These are phyloP conservation scores for Aaosphaeria arxii DNA, from an alignment of 2,329 filamentous ascomycete species.

Conservation along the genomic window DNA sequence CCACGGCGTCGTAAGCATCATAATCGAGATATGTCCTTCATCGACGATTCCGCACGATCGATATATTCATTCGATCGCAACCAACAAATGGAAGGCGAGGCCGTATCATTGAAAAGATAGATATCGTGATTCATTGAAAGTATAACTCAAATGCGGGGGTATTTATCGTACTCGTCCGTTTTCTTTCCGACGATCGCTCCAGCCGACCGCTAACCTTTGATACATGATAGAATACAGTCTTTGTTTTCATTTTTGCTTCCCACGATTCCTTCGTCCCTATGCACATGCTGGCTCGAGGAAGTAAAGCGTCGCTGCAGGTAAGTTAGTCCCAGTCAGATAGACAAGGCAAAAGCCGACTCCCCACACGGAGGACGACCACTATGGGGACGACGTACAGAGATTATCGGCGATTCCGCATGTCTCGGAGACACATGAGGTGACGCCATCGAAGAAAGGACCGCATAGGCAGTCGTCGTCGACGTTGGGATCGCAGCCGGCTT, in stretches of 20 bases:
- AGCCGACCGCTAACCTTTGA: not conserved
- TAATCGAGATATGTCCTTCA: too few species aligned
- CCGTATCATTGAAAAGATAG: too few species aligned
- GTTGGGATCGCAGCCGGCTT: slow-evolving; percentile 29
- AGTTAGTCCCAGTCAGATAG: not conserved
- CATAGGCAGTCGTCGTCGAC: slow-evolving; percentile 28
- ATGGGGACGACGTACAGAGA: slow-evolving; percentile 18
- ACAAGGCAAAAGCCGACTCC: too few species aligned
- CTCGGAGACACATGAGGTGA: slow-evolving; percentile 24
- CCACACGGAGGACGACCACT: too few species aligned
- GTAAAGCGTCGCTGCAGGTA: not conserved
- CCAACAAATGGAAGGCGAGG: too few species aligned
- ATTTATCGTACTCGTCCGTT: too few species aligned
- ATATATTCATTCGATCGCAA: too few species aligned
- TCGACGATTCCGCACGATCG: too few species aligned
- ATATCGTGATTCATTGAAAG: too few species aligned
- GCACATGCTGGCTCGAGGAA: not conserved
- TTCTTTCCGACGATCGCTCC: not conserved
- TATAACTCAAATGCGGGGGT: too few species aligned
- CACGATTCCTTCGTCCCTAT: not conserved
- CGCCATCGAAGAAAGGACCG: slow-evolving; percentile 30
- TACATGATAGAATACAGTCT: not conserved
- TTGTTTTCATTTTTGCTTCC: not conserved
- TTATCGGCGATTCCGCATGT: slow-evolving; percentile 29
- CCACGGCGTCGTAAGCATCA: too few species aligned